Evolutionary conservation across 805 yeast species (phyloP), one percentile per base, ranked within the genome.

Genomic region (Cyberlindnera saturnus): DNA sequence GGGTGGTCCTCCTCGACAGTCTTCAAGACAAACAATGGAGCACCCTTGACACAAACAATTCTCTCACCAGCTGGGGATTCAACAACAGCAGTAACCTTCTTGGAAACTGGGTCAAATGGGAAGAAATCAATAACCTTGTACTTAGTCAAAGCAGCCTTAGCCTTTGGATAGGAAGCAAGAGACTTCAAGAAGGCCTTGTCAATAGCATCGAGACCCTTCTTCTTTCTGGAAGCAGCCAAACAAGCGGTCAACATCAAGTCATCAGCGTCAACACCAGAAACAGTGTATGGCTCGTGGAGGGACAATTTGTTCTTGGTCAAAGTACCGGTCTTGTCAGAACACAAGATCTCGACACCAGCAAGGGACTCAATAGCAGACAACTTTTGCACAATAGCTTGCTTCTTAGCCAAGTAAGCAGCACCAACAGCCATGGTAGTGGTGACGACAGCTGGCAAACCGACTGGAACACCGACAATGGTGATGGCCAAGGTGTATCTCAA

Each of bases 371-470:
- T 89, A 57, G 96, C 96, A 69, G 96, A 86, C 64, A 89, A 78
- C 69, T 89, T 89, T 74, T 89, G 96, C 62, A 89, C 97, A 77
- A 89, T 89, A 59, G 96, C 96, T 74, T 87, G 87, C 74, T 88
- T 89, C 81, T 88, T 86, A 62, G 96, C 96, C 65, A 89, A 77
- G 84, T 89, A 87, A 66, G 96, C 96, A 69, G 96, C 97, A 82
- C 97, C 97, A 72, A 90, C 97, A 70, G 97, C 97, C 96, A 89
- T 88, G 69, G 96, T 89, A 62, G 96, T 89, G 77, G 96, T 89
- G 58, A 88, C 96, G 65, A 89, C 96, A 68, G 96, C 96, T 70
- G 96, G 96, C 68, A 89, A 81, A 85, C 96, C 96, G 57, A 89
- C 96, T 69, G 96, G 96, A 60, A 89, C 96, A 83, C 96, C 96